Conservation (phyloP, 2,329 filamentous ascomycete genomes). For the Arachnomyces sp. region DNA sequence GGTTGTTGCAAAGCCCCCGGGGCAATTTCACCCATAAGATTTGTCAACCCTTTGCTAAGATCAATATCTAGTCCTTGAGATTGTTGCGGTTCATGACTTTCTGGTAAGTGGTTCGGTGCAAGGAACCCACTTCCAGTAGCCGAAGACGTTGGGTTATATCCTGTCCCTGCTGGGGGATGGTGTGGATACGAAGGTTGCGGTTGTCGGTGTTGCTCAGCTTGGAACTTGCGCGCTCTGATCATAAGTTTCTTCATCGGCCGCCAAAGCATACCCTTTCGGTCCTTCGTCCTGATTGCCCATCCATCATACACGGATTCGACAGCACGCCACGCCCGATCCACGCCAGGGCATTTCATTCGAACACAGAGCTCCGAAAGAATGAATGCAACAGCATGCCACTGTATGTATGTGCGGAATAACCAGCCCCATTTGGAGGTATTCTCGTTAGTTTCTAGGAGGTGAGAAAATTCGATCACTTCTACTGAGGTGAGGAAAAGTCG, state of each 20-base stretch:
- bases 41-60: too few species aligned
- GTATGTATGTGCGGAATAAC: slow-evolving; percentile 58
- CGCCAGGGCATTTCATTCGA: slow-evolving; percentile 48
- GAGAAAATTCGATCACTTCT: slow-evolving; percentile 65
- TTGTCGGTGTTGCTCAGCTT: slow-evolving; percentile 41
- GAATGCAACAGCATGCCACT: slow-evolving; percentile 59
- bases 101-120: neutral
- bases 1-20: too few species aligned
- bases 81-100: too few species aligned
- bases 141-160: neutral
- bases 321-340: slow-evolving; percentile 55
- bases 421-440: slow-evolving; percentile 57
- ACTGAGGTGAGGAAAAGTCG: slow-evolving; percentile 65
- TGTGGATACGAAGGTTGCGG: slow-evolving; percentile 14
- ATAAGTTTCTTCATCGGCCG: slow-evolving; percentile 55
- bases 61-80: too few species aligned
- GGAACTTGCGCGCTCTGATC: slow-evolving; percentile 48
- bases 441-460: slow-evolving; percentile 57
- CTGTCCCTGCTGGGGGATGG: slow-evolving; percentile 5
- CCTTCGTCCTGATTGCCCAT: slow-evolving; percentile 27
- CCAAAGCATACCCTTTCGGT: slow-evolving; percentile 53
- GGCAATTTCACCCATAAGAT: too few species aligned
- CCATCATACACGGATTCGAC: slow-evolving; percentile 41
- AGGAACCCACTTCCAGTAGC: neutral
- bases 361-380: slow-evolving; percentile 54